phyloP scores from a whole-genome alignment of 208 protist species.

The Endotrypanum monterogeii region DNA sequence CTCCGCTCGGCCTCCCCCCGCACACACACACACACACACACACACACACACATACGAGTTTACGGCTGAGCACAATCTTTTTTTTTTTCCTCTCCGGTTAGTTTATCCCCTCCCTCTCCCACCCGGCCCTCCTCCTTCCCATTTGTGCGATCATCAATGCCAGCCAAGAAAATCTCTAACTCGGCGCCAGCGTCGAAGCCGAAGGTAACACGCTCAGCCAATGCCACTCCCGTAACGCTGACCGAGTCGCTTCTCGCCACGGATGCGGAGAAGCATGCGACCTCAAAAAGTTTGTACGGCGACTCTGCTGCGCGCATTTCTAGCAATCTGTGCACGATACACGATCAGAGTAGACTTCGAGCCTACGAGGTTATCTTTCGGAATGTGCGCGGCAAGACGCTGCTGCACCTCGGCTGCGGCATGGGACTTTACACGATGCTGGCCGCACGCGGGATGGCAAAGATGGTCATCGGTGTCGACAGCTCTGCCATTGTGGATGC shows the following conservation, averaged over 20 bases:
- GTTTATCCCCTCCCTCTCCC: no score
- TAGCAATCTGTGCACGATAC: slow-evolving; percentile 67
- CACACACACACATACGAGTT: slow-evolving; percentile 1
- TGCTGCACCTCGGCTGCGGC: slow-evolving; percentile 89
- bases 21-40: background rate
- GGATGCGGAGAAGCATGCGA: slow-evolving; percentile 83
- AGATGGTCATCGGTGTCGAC: slow-evolving; percentile 84
- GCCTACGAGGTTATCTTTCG: slow-evolving; percentile 84
- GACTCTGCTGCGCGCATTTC: slow-evolving; percentile 80
- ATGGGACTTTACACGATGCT: slow-evolving; percentile 90
- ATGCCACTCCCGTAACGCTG: slow-evolving; percentile 37
- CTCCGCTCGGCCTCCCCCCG: no score
- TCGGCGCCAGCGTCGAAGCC: slow-evolving; percentile 8
- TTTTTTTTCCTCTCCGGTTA: no score
- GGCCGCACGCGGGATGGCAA: slow-evolving; percentile 66
- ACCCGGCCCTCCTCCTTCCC: no score
- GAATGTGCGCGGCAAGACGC: slow-evolving; percentile 78
- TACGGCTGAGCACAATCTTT: background rate
- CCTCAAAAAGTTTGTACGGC: slow-evolving; percentile 84
- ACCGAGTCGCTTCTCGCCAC: slow-evolving; percentile 85
- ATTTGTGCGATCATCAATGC: background rate
- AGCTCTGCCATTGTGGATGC: slow-evolving; percentile 81
- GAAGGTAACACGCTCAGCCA: slow-evolving; percentile 12
- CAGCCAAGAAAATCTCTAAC: slow-evolving; percentile 10
- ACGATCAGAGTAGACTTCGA: slow-evolving; percentile 71